A percentile compares a stretch with the other conserved stretches of the same genome.
Evolutionary conservation across 352 stramenopile genomes (phyloP).

Genomic region (Pilasporangium apinafurcum): DNA sequence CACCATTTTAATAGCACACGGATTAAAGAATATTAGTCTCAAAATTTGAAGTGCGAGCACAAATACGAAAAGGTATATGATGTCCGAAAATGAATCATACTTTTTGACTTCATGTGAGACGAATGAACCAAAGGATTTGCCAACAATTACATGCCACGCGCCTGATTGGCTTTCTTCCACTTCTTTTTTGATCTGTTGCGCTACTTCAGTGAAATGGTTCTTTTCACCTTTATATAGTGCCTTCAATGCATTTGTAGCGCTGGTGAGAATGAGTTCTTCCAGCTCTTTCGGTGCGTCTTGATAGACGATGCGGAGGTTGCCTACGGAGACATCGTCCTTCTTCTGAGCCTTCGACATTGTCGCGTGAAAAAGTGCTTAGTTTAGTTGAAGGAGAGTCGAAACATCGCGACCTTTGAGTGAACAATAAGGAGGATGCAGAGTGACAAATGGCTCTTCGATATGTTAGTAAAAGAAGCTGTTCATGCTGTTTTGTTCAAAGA

Average conservation of each 20-base stretch:
- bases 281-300: constrained; percentile 62
- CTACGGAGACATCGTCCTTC: constrained; percentile 74
- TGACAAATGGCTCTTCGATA: constrained; percentile 24
- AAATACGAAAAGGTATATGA: background rate
- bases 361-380: background rate
- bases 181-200: constrained; percentile 74
- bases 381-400: background rate
- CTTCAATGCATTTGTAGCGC: constrained; percentile 75
- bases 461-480: constrained; percentile 36
- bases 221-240: constrained; percentile 83
- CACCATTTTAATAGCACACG: background rate
- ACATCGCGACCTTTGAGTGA: constrained; percentile 9
- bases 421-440: no score
- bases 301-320: constrained; percentile 62
- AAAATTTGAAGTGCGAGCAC: background rate
- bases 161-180: constrained; percentile 61
- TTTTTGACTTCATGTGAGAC: constrained; percentile 83
- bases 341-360: constrained; percentile 71
- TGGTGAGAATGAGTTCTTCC: constrained; percentile 61
- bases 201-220: constrained; percentile 76
- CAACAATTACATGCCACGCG: constrained; percentile 80
- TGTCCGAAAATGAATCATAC: constrained; percentile 16
- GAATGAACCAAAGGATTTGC: constrained; percentile 83
- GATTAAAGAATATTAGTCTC: background rate
- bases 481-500: constrained; percentile 28